Evolutionary conservation across 2,329 filamentous ascomycete genomes (phyloP), one percentile per base, ranked within the genome.

Genomic region (Phyllosticta citriasiana): DNA sequence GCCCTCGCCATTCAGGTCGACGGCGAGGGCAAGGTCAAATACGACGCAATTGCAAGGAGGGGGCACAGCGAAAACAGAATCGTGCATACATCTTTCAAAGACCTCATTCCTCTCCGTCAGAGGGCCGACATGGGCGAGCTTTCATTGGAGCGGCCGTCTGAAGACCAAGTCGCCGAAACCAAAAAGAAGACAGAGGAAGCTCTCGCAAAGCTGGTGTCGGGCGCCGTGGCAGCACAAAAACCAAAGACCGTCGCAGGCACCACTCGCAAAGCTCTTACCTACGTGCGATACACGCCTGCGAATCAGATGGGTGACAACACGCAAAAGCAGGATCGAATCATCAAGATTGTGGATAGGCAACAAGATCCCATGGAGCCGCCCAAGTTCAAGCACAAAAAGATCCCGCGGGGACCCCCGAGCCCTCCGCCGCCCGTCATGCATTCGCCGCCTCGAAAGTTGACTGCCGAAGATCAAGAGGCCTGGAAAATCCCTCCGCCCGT

Each of bases 361-460:
- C 83, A 88, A 67, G 94, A 99, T 75, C 94, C 94, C 0, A 89
- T 97, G 88, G 93, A 97, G 71, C 94, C 94, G 1, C 93, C 94
- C 1, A 97, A 97, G 71, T 97, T 97, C 79, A 97, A 97, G 76
- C 91, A 97, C 78, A 97, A 97, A 81, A 96, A 97, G 78, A 96
- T 99, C 62, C 93, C 93, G 9, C 84, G 91, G 67, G 92, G 93
- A 40, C 92, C 94, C 9, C 92, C 93, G 0, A 94, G 88, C 57
- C 94, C 94, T 2, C 94, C 94, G 1, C 90, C 94, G 16, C 94
- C 94, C 1, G 85, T 99, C 56, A 90, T 99, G 85, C 92, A 96
- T 73, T 96, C 91, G 2, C 94, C 94, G 14, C 92, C 94, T 0
- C 82, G 94, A 64, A 99, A 97, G 71, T 81, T 99, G 64, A 99